Evolutionary conservation across 495 filamentous ascomycete genomes (phyloP), one percentile per base, ranked within the genome.

Genomic region (Hypoxylon trugodes): DNA sequence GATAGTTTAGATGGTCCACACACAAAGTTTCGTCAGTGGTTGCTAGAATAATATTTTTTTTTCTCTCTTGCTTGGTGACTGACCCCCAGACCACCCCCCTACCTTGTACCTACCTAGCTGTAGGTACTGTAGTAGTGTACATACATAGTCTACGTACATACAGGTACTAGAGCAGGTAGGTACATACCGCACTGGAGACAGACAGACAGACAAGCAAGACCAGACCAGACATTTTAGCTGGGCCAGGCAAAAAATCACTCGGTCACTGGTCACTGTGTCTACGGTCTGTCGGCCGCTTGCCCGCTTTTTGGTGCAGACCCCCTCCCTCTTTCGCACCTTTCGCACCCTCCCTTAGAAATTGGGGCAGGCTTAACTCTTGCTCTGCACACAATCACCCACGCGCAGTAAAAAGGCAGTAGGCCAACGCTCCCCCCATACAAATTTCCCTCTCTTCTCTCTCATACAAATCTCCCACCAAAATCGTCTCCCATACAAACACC

Each of bases 321-420:
- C 58, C 58, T 49, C 64, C 47, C 58, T 59, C 57, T 62, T 55
- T 51, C 40, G 40, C 40, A 42, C 8, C 49, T 53, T 53, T 41
- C 41, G 59, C 64, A 70, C 70, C 70, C 70, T 73, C 68, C 70
- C 70, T 73, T 69, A 69, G 67, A 70, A 68, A 68, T 73, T 77
- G 65, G 67, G 66, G 63, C 46, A 66, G 63, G 55, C 59, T 50
- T 62, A 57, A 64, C 62, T 70, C 69, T 72, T 60, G 63, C 50
- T 70, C 61, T 75, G 72, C 76, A 70, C 76, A 78, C 79, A 82
- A 82, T 79, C 77, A 80, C 80, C 74, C 76, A 77, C 77, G 74
- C 79, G 81, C 83, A 85, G 81, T 86, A 85, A 86, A 86, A 84
- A 82, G 79, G 77, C 76, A 66, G 67, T 72, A 74, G 72, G 62